Evolutionary conservation across 495 filamentous ascomycete species (phyloP), one percentile per base, ranked within the genome.

Genomic region (Xylaria palmicola): DNA sequence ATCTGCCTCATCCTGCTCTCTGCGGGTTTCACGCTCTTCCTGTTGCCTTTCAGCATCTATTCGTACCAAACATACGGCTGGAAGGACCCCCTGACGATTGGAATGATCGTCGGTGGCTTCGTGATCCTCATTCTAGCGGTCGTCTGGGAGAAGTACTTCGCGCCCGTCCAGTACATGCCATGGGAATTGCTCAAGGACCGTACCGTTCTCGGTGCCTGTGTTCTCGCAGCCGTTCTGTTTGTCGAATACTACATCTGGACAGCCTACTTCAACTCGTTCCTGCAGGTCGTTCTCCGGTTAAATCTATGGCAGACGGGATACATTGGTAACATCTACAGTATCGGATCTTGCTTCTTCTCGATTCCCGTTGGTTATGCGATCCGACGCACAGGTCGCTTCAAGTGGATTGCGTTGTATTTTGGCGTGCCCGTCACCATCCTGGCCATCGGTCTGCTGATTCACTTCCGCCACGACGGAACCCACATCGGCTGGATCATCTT

Each of bases 371-470:
- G 85, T 39, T 6, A 81, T 43, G 66, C 77, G 55, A 81, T 90
- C 67, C 82, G 80, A 63, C 77, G 64, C 27, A 83, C 81, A 22
- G 81, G 82, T 47, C 75, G 80, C 48, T 88, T 87, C 81, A 84
- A 84, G 72, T 82, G 75, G 75, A 61, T 75, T 8, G 65, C 70
- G 12, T 58, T 76, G 19, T 84, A 72, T 72, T 82, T 87, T 65
- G 86, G 74, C 9, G 70, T 89, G 0, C 87, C 87, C 0, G 70
- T 90, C 17, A 78, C 81, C 62, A 77, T 88, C 34, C 79, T 91
- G 1, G 89, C 86, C 20, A 79, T 86, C 9, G 88, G 86, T 3
- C 78, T 92, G n/a, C 85, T 92, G 82, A 89, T 92, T 62, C 76
- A 89, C 54, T 90, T 90, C 79, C 84, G 87, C 30, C 74, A 83